Evolutionary conservation across 78 protist genomes (phyloP).

Genomic region (Dictyostelium brefeldianum): DNA sequence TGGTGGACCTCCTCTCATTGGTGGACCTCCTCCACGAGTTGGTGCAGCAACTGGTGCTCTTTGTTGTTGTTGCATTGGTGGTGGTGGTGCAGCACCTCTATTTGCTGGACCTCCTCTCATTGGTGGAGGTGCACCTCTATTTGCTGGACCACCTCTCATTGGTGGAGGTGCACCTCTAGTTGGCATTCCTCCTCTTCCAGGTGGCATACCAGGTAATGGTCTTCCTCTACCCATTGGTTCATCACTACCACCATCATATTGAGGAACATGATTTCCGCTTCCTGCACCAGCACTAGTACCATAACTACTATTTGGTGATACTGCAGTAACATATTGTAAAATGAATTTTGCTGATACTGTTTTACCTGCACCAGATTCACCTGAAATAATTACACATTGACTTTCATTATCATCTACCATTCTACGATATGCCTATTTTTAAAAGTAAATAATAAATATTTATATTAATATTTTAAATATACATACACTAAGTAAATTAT

Average conservation of each 20-base stretch:
- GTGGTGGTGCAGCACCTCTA: slow-evolving; percentile 9
- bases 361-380: slow-evolving; percentile 86
- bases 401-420: slow-evolving; percentile 82
- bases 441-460: no score
- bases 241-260: slow-evolving; percentile 76
- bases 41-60: slow-evolving; percentile 28
- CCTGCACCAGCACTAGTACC: slow-evolving; percentile 11
- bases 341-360: slow-evolving; percentile 97
- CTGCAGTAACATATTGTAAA: slow-evolving; percentile 93
- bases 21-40: slow-evolving; percentile 40
- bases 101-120: not conserved
- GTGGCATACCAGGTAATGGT: slow-evolving; percentile 33
- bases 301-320: slow-evolving; percentile 85
- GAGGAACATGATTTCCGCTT: slow-evolving; percentile 11
- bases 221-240: slow-evolving; percentile 58
- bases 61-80: slow-evolving; percentile 2
- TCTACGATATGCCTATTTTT: slow-evolving; percentile 87
- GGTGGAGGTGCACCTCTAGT: slow-evolving; percentile 57
- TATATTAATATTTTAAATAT: no score
- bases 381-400: slow-evolving; percentile 85
- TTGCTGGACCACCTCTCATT: slow-evolving; percentile 3
- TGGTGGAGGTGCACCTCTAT: slow-evolving; percentile 55
- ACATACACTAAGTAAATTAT: no score
- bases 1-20: slow-evolving; percentile 31
- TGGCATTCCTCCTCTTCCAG: slow-evolving; percentile 39